Evolutionary conservation across 2,329 filamentous ascomycete species (phyloP).

Genomic region (Botryosphaeria dothidea): DNA sequence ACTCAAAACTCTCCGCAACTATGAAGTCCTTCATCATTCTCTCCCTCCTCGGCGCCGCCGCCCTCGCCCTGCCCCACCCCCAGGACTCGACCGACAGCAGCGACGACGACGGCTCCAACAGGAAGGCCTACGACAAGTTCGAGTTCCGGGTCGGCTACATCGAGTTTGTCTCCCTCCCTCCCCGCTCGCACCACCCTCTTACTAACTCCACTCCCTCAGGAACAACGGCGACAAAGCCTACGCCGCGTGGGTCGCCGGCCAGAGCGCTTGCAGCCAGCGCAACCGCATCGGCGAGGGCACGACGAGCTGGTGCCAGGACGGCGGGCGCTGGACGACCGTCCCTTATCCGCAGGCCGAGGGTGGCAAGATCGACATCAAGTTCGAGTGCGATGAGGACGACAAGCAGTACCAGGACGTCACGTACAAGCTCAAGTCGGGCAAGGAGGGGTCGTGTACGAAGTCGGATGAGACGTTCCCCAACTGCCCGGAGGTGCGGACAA

Average conservation of each 20-base stretch:
- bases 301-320: background rate
- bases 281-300: background rate
- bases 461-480: background rate
- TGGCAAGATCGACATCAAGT: background rate
- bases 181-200: too few relatives aligned
- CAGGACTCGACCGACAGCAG: background rate
- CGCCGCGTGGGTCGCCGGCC: background rate
- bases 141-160: background rate
- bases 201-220: background rate
- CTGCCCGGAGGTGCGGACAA: too few relatives aligned
- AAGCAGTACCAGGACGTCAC: background rate
- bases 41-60: background rate
- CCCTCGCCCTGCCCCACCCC: background rate
- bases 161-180: background rate
- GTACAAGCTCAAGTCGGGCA: background rate
- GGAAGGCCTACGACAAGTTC: background rate
- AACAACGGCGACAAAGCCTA: background rate
- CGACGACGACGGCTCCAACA: background rate
- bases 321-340: background rate
- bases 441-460: background rate
- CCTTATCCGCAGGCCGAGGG: background rate
- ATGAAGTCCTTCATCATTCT: background rate
- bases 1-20: background rate
- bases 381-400: background rate
- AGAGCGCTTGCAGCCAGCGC: background rate